Conservation (phyloP, 495 filamentous ascomycete genomes). For the Tuber aestivum region DNA sequence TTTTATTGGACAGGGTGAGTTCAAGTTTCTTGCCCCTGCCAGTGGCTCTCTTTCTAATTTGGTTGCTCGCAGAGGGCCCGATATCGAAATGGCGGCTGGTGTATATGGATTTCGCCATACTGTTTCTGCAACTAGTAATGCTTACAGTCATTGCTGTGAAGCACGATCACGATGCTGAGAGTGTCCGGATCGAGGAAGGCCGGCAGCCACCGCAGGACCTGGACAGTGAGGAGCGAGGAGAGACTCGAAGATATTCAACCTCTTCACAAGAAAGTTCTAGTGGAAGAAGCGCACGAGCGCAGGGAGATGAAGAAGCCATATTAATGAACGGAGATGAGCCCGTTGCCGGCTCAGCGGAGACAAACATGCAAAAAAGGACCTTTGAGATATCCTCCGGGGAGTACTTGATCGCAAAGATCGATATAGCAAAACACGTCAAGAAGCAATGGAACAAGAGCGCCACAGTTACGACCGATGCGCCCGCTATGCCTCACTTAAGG, state of each 20-base stretch:
- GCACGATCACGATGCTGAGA: constrained; percentile 21
- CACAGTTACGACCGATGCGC: neutral
- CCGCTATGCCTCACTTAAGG: neutral
- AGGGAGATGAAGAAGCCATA: constrained; percentile 9
- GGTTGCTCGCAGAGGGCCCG: constrained; percentile 30
- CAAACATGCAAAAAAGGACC: constrained; percentile 19
- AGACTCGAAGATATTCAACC: constrained; percentile 22
- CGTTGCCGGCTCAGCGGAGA: constrained; percentile 13
- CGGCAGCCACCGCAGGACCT: constrained; percentile 26
- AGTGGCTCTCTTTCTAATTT: constrained; percentile 8
- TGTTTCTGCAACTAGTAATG: constrained; percentile 39
- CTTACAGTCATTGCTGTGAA: constrained; percentile 32
- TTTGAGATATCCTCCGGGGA: constrained; percentile 38
- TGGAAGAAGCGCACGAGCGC: neutral
- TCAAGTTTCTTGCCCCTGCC: neutral
- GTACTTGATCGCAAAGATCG: constrained; percentile 33
- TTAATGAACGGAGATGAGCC: constrained; percentile 15
- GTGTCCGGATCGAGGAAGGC: constrained; percentile 10
- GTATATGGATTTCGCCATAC: constrained; percentile 27
- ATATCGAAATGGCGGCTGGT: constrained; percentile 40
- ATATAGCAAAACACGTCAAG: constrained; percentile 33
- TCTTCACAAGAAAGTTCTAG: constrained; percentile 7
- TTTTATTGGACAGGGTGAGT: constrained; percentile 58
- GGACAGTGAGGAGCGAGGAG: constrained; percentile 39
- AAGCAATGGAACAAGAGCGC: constrained; percentile 31